Base-by-base conservation (phyloP, 371 early-diverging fungal genomes). In the Actinomortierella ambigua region DNA sequence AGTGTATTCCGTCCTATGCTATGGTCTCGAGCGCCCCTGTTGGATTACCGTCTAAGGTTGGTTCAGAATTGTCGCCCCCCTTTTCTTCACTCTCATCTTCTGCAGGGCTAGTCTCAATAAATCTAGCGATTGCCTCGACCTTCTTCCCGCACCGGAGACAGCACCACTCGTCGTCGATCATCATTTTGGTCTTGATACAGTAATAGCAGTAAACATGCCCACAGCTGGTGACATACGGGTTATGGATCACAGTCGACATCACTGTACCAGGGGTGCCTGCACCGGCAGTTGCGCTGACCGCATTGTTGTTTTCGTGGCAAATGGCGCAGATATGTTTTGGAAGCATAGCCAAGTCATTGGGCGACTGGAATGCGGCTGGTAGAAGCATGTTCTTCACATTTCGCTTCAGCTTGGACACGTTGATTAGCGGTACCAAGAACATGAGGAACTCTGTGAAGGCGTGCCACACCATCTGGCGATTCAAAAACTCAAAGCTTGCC, bases 391-490 rank as follows among this genome's bases (percentile, higher is more conserved):
- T 80, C 64, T 79, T 85, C 7, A 82, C 66, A 54, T 79, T 81
- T 55, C 86, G 77, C 58, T 91, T 87, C 29, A 94, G 69, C 65
- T 87, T 87, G 49, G 87, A 85, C 9, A 93, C 68, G 59, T 94
- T 95, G 69, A 96, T 81, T 57, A 95, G 77, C 5, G 96, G 95
- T 57, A 94, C 82, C 27, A 95, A 69, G 77, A 93, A 94, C 69
- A 94, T 80, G 43, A 95, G 79, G 76, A 96, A 95, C 84, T 96
- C 96, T 22, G 95, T 95, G 65, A 96, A 94, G 48, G 95, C 94
- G 34, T 93, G 91, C 96, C 96, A 95, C 49, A 95, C 94, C 75
- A 95, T 84, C 79, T 96, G 95, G 34, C 97, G 83, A 70, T 96
- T 96, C 71, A 96, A 81, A 65, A 93, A 95, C 68, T 95, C 97